Conservation (phyloP, 108 stramenopile genomes). For the Fragilaria radians region DNA sequence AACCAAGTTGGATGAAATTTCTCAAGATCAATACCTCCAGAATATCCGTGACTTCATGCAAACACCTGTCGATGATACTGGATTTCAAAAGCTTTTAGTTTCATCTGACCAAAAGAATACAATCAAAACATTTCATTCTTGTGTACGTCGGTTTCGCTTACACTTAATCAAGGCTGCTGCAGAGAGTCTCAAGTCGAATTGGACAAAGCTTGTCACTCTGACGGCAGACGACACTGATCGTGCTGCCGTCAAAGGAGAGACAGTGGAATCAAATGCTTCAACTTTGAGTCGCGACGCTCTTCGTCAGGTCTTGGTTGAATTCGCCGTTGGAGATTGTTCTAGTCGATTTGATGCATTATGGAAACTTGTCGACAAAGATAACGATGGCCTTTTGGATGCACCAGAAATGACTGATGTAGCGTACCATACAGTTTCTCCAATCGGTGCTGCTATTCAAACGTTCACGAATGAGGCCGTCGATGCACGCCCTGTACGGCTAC, state of each 20-base stretch:
- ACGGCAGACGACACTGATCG: slow-evolving; percentile 78
- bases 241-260: slow-evolving; percentile 45
- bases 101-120: not conserved
- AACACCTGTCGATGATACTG: slow-evolving; percentile 6
- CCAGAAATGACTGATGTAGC: slow-evolving; percentile 75
- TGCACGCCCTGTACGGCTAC: slow-evolving; percentile 14
- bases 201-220: slow-evolving; percentile 47
- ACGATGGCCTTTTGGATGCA: slow-evolving; percentile 77
- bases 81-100: not conserved
- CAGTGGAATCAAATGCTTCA: slow-evolving; percentile 17
- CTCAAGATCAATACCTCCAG: slow-evolving; percentile 16
- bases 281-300: slow-evolving; percentile 21
- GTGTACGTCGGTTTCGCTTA: slow-evolving; percentile 29
- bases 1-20: slow-evolving; percentile 7
- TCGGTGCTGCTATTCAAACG: slow-evolving; percentile 40
- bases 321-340: slow-evolving; percentile 27
- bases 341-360: slow-evolving; percentile 65
- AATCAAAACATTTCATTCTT: slow-evolving; percentile 14
- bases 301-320: slow-evolving; percentile 34
- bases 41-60: slow-evolving; percentile 39
- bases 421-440: slow-evolving; percentile 43
- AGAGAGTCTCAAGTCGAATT: slow-evolving; percentile 31
- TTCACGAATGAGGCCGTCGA: slow-evolving; percentile 28
- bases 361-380: slow-evolving; percentile 66
- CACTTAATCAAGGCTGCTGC: slow-evolving; percentile 27